Evolutionary conservation across 176 grass and related monocot species (phyloP).

Genomic region (Poa pratensis): DNA sequence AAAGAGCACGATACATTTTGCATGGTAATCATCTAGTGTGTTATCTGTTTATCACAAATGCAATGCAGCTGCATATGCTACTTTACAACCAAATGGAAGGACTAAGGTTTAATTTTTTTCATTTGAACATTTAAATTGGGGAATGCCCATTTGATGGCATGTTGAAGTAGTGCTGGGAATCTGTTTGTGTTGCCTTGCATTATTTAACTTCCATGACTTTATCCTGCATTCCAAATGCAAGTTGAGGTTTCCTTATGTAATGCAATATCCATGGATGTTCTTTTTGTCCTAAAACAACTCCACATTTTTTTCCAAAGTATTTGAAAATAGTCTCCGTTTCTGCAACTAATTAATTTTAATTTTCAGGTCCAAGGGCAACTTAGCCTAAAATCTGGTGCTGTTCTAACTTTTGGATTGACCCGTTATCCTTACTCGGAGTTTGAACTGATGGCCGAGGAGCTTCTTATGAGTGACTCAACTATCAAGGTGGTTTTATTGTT

Average conservation of each 20-base stretch:
- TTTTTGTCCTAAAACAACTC: conserved; percentile 24
- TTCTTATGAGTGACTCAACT: conserved; percentile 99
- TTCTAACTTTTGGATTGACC: conserved; percentile 91
- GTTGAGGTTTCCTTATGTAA: conserved; percentile 27
- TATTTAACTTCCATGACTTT: background rate
- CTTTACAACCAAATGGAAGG: conserved; percentile 11
- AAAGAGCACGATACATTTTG: background rate
- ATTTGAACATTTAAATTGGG: conserved; percentile 26
- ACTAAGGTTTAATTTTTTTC: background rate
- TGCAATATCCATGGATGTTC: background rate
- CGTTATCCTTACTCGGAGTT: conserved; percentile 96
- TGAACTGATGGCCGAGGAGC: conserved; percentile 99
- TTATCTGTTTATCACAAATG: background rate
- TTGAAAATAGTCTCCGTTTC: conserved; percentile 22
- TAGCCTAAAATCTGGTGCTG: conserved; percentile 77
- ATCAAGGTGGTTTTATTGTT: conserved; percentile 68
- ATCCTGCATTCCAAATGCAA: background rate
- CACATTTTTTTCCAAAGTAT: conserved; percentile 14
- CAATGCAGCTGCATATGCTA: background rate
- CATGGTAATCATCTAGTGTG: background rate
- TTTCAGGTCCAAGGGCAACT: conserved; percentile 97
- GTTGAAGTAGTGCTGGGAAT: conserved; percentile 14
- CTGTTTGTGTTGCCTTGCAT: background rate
- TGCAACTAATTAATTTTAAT: conserved; percentile 41
- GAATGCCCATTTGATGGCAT: conserved; percentile 11